Evolutionary conservation across 1,284 basidiomycete genomes (phyloP).

Genomic region (Rhodotorula sp.): DNA sequence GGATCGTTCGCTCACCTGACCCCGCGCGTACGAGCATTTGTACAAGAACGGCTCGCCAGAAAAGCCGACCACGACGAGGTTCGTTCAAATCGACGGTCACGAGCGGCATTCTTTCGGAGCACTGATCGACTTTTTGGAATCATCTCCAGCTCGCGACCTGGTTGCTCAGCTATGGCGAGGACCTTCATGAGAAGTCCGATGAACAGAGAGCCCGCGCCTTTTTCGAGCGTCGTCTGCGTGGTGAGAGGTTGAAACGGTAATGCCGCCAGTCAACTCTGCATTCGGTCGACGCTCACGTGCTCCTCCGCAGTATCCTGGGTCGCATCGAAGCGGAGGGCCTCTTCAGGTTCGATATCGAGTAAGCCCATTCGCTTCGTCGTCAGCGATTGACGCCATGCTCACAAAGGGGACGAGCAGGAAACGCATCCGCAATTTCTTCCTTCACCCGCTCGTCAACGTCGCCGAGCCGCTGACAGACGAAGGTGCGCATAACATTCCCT

Average conservation of each 20-base stretch:
- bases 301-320: not conserved
- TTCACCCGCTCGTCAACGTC: not conserved
- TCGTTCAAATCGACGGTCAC: not conserved
- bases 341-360: not conserved
- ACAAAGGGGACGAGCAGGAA: not conserved
- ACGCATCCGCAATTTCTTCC: not conserved
- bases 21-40: not conserved
- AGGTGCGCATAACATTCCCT: not conserved
- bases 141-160: not conserved
- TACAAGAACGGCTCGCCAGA: not conserved
- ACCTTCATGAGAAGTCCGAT: not conserved
- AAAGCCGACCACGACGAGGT: not conserved
- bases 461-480: constrained; percentile 14
- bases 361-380: not conserved
- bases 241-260: not conserved
- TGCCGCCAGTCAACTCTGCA: too few species aligned
- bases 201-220: too few species aligned
- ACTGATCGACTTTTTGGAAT: too few species aligned
- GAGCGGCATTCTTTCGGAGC: not conserved
- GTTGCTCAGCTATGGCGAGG: not conserved
- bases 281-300: too few species aligned
- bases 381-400: not conserved
- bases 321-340: not conserved
- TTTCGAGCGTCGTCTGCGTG: not conserved
- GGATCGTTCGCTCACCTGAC: not conserved